phyloP scores from a whole-genome alignment of 371 early-diverging fungal genomes.

The Rhizomucor pusillus region DNA sequence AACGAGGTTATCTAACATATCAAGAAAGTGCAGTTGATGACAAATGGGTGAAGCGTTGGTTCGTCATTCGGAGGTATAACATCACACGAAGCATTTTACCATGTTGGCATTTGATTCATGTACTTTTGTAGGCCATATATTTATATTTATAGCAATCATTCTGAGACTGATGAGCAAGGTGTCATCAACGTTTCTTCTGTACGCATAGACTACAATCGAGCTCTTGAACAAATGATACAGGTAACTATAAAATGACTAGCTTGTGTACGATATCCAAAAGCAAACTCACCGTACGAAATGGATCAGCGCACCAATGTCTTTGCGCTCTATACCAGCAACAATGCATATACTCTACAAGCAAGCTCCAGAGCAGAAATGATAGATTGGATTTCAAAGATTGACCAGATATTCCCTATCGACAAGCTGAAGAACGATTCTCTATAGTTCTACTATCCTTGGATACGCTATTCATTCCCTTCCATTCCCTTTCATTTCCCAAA shows the following conservation, averaged over 20 bases:
- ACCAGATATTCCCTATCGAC: conserved; percentile 58
- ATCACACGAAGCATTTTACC: neutral
- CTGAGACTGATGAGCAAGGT: conserved; percentile 69
- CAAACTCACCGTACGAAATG: neutral
- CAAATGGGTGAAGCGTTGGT: conserved; percentile 78
- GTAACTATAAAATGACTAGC: conserved; percentile 30
- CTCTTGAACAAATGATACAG: conserved; percentile 66
- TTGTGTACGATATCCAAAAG: too few relatives aligned
- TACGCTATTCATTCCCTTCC: neutral
- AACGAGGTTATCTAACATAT: conserved; percentile 62
- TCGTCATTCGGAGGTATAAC: conserved; percentile 72
- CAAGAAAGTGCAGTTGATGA: conserved; percentile 61
- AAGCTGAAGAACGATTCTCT: conserved; percentile 20
- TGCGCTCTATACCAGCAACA: conserved; percentile 78
- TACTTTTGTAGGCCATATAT: conserved; percentile 65
- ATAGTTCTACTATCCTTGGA: neutral
- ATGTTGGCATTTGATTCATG: neutral
- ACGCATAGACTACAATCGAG: conserved; percentile 66
- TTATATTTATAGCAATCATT: conserved; percentile 66
- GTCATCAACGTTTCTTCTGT: conserved; percentile 76
- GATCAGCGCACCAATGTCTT: conserved; percentile 66
- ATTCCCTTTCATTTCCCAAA: neutral
- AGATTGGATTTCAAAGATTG: conserved; percentile 76
- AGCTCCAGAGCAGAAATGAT: conserved; percentile 67
- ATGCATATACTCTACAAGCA: conserved; percentile 77